Conservation (phyloP, 2,329 filamentous ascomycete genomes). For the Apiospora malaysiana region DNA sequence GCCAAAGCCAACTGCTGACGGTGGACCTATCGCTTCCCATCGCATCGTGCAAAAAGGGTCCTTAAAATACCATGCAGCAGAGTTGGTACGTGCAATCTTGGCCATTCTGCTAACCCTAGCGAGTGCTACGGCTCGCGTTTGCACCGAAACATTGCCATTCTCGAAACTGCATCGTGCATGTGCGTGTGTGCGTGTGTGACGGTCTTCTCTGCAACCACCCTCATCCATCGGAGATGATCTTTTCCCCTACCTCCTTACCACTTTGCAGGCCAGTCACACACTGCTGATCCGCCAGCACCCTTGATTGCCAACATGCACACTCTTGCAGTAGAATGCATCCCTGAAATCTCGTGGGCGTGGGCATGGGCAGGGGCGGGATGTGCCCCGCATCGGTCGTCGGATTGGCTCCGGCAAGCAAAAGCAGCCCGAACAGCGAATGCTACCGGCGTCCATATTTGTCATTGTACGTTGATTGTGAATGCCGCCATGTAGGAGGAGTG, state of each 20-base stretch:
- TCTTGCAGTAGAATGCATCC: not conserved
- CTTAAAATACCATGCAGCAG: not conserved
- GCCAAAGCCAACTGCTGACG: not conserved
- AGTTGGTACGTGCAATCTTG: not conserved
- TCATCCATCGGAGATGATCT: constrained; percentile 10
- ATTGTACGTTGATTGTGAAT: not conserved
- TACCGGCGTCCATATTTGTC: not conserved
- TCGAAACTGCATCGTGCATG: constrained; percentile 17
- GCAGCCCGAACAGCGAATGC: not conserved
- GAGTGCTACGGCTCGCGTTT: constrained; percentile 8
- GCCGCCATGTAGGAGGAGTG: not conserved
- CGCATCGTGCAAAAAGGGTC: not conserved
- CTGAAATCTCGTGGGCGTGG: not conserved
- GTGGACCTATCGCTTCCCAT: not conserved
- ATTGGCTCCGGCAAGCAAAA: not conserved
- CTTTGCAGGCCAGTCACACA: not conserved
- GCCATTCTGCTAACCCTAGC: not conserved
- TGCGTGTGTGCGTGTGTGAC: not conserved
- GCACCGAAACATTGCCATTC: constrained; percentile 12
- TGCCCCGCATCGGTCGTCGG: not conserved
- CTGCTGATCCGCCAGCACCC: not conserved
- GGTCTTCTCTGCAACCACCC: constrained; percentile 1
- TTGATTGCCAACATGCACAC: not conserved
- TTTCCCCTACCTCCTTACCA: not conserved
- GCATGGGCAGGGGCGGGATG: not conserved